Base-by-base conservation (phyloP, 495 filamentous ascomycete genomes). In the Podospora anserina region DNA sequence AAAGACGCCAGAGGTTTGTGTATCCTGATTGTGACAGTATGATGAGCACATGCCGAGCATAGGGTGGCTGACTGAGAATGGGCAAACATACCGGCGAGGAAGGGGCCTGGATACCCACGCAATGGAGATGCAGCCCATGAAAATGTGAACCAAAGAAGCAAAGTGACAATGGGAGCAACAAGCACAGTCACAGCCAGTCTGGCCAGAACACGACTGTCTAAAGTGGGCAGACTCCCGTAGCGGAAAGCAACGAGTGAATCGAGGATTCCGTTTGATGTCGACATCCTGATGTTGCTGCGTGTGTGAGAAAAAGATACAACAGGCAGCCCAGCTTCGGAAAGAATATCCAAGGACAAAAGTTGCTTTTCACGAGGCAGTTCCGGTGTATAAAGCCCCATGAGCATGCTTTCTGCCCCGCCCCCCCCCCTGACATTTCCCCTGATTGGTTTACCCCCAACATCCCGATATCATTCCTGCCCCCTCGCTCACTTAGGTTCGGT, bases 1-100 rank as follows among this genome's bases (percentile, higher is more conserved):
- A 71, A 39, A 80, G 72, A 26, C 77, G 75, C 80, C 80, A 82
- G 19, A 81, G 53, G 30, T 81, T 80, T 7, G 81, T 80, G 67
- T 70, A 81, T 39, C 67, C 74, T 74, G 49, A 18, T 54, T 53
- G 16, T 20, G 5, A 61, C 44, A 58, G 4, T 18, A 20, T 5
- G 9, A 26, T 20, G 18, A 26, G 7, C 3, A 26, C 2, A 16
- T 44, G 7, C 19, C 3, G 20, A 16, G 39, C 7, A 11, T 49
- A 3, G 39, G 39, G 13, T 11, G 13, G 15, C 39, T 49, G 39
- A 11, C 49, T 5, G 18, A 5, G 20, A 26, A 30, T 15, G 28
- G 19, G n/a, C 7, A 7, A 13, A 3, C 54, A 27, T 71, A 72
- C 70, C 60, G 34, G 72, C 70, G 9, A 72, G 65, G 26, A 65